Evolutionary conservation across 2,329 filamentous ascomycete genomes (phyloP), one percentile per base, ranked within the genome.

Genomic region (Aspergillus ustus): DNA sequence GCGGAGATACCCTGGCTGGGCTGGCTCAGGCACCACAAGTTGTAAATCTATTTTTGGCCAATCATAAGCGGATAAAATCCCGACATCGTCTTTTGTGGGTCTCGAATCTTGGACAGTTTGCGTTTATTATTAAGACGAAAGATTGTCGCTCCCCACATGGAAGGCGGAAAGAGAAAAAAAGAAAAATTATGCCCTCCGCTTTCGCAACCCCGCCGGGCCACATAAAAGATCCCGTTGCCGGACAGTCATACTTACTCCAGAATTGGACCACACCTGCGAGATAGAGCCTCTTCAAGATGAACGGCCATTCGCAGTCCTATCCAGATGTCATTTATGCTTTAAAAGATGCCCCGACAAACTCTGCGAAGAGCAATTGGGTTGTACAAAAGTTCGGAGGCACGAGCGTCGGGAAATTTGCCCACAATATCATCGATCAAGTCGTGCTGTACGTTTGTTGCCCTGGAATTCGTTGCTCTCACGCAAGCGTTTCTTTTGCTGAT

Each of bases 361-460:
- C 63, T 11, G 52, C 64, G 17, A 66, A 69, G 54, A 72, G 73
- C 65, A 80, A 82, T 66, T 97, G 93, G 93, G 84, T 96, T 31
- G 91, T 97, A 54, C 93, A 97, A 77, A 97, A 97, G 79, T 97
- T 96, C 77, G 93, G 93, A 65, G 94, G 94, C 55, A 99, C 94
- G 56, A 96, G 92, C 74, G 91, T 98, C 55, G 95, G 94, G 70
- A 98, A 98, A 80, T 97, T 96, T 72, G 89, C 93, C 56, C 85
- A 87, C 69, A 89, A 90, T 75, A 90, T 91, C 70, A 87, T 89
- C 29, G 84, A 87, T 68, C 85, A 91, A 70, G 92, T 94, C 73
- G 86, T 93, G 67, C 81, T 81, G 84, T 86, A 78, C 75, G 78
- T 68, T 57, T 11, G 22, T 19, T 37, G 15, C 59, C 28, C 66